These are phyloP conservation scores for Hyaloscypha finlandica DNA, from an alignment of 495 filamentous ascomycete species.

Conservation along the genomic window DNA sequence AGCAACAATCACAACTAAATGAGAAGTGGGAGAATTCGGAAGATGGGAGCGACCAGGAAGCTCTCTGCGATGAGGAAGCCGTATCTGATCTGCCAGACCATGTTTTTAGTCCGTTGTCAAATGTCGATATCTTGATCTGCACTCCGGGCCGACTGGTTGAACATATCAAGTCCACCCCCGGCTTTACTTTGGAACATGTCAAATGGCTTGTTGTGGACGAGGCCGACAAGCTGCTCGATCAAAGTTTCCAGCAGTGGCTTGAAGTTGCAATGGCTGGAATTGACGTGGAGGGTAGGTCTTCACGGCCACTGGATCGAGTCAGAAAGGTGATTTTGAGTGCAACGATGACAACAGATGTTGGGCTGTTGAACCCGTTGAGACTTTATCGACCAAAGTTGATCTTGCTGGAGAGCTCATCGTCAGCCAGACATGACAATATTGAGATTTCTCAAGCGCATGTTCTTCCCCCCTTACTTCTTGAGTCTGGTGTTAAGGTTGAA, in stretches of 20 bases:
- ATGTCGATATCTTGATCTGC: constrained; percentile 86
- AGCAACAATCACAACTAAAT: constrained; percentile 28
- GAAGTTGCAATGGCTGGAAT: constrained; percentile 68
- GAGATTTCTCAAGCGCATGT: constrained; percentile 36
- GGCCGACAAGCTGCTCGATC: constrained; percentile 86
- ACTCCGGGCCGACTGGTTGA: constrained; percentile 93
- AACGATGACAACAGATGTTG: constrained; percentile 89
- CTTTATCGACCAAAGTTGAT: constrained; percentile 75
- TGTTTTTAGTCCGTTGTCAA: constrained; percentile 61
- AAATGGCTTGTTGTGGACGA: constrained; percentile 93
- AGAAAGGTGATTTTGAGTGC: constrained; percentile 82
- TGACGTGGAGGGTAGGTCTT: constrained; percentile 27
- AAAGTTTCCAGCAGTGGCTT: constrained; percentile 93
- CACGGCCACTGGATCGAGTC: constrained; percentile 40
- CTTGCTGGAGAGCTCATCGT: constrained; percentile 59
- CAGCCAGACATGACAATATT: constrained; percentile 33
- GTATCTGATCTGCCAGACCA: constrained; percentile 55
- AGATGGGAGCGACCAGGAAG: constrained; percentile 26
- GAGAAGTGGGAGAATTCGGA: constrained; percentile 32
- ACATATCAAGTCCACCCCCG: constrained; percentile 78
- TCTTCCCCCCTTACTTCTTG: constrained; percentile 69
- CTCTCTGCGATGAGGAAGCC: constrained; percentile 33
- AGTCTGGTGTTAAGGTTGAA: constrained; percentile 72
- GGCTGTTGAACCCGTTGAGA: constrained; percentile 72
- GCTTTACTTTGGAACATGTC: constrained; percentile 73